Conservation (phyloP, 306 rosid genomes). For the Quercus agrifolia region DNA sequence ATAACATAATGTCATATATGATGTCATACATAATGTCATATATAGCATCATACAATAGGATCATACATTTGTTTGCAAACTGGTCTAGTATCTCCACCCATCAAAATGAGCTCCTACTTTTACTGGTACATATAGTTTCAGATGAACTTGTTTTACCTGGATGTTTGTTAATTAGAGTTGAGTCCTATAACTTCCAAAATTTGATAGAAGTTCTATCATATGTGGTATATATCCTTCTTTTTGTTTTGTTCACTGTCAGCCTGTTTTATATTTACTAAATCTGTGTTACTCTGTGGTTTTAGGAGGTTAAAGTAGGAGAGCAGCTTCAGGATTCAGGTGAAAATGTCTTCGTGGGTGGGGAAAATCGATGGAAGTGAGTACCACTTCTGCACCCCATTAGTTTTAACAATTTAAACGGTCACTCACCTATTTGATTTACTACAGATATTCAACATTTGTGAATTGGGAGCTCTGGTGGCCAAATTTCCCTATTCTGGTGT, state of each 20-base stretch:
- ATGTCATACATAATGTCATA: too few relatives aligned
- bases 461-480: constrained; percentile 99
- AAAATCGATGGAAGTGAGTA: constrained; percentile 96
- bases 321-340: constrained; percentile 87
- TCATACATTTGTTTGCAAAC: background rate
- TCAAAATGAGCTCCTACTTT: background rate
- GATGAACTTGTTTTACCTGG: background rate
- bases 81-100: background rate
- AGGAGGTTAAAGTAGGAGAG: constrained; percentile 93
- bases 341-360: constrained; percentile 89
- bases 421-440: constrained; percentile 21
- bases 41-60: too few relatives aligned
- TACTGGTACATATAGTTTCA: background rate
- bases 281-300: constrained; percentile 19
- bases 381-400: background rate
- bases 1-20: too few relatives aligned
- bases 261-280: constrained; percentile 3
- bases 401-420: constrained; percentile 7
- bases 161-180: background rate
- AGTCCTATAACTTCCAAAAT: background rate
- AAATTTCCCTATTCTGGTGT: constrained; percentile 83
- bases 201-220: background rate
- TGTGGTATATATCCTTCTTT: background rate
- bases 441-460: constrained; percentile 82
- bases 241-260: background rate